Percentiles rank a stretch among this genome's conserved stretches.
These are phyloP conservation scores for Podospora appendiculata DNA, from an alignment of 495 filamentous ascomycete genomes.

Conservation along the genomic window DNA sequence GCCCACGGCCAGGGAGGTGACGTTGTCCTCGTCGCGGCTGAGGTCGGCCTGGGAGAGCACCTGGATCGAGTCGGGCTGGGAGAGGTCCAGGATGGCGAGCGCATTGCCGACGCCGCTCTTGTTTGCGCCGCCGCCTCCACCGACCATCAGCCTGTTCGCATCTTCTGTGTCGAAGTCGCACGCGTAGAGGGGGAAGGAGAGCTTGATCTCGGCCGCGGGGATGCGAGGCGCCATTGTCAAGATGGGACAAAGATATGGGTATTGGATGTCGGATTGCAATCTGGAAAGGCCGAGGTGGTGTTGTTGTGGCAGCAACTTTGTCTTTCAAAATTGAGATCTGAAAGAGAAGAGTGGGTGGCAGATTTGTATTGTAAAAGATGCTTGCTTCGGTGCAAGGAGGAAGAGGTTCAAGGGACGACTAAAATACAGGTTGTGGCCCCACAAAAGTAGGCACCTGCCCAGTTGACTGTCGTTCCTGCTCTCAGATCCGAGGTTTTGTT, in stretches of 20 bases:
- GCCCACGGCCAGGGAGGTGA: conserved; percentile 69
- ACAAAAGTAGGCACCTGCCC: too few relatives aligned
- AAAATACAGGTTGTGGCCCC: too few relatives aligned
- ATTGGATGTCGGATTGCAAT: neutral
- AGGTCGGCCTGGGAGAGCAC: conserved; percentile 70
- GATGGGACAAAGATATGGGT: neutral
- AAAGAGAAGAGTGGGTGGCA: too few relatives aligned
- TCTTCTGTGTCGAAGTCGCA: conserved; percentile 83
- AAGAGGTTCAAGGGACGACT: too few relatives aligned
- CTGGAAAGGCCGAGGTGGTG: neutral
- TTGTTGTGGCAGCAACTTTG: too few relatives aligned
- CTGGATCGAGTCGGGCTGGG: conserved; percentile 49
- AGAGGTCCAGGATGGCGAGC: conserved; percentile 69
- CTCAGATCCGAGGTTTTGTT: too few relatives aligned
- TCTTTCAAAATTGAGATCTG: too few relatives aligned
- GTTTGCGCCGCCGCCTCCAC: conserved; percentile 81
- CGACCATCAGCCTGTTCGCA: conserved; percentile 69
- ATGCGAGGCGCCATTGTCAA: conserved; percentile 20
- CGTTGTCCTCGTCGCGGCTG: conserved; percentile 83
- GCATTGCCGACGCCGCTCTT: conserved; percentile 85
- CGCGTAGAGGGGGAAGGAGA: conserved; percentile 83
- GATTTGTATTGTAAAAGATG: too few relatives aligned
- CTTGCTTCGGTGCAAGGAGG: too few relatives aligned
- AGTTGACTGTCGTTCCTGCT: too few relatives aligned
- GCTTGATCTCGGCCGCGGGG: conserved; percentile 19